Evolutionary conservation across 108 stramenopile species (phyloP).

Genomic region (Discostella stelligeroides): DNA sequence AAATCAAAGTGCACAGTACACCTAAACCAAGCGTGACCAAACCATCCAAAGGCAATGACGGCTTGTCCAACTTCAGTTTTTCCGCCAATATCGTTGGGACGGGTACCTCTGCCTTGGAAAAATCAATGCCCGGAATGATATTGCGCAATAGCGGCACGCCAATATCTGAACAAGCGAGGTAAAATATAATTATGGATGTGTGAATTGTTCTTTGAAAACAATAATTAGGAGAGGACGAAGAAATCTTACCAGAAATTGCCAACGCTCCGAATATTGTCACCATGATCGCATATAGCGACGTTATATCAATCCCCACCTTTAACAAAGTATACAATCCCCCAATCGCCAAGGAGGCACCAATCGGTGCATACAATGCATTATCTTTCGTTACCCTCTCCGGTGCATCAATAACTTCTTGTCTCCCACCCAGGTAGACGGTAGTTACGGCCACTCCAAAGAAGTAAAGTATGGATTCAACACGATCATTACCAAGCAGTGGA

Average conservation of each 20-base stretch:
- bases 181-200: too few relatives aligned
- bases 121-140: slow-evolving; percentile 29
- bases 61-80: slow-evolving; percentile 24
- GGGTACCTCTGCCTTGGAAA: slow-evolving; percentile 18
- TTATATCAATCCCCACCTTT: slow-evolving; percentile 41
- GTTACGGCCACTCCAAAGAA: slow-evolving; percentile 39
- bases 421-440: slow-evolving; percentile 37
- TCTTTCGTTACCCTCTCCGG: slow-evolving; percentile 41
- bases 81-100: slow-evolving; percentile 32
- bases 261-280: slow-evolving; percentile 46
- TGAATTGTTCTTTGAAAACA: not conserved
- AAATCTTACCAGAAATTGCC: slow-evolving; percentile 26
- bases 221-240: not conserved
- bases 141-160: slow-evolving; percentile 43
- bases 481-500: slow-evolving; percentile 37
- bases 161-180: slow-evolving; percentile 8
- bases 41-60: slow-evolving; percentile 35
- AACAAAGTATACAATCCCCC: slow-evolving; percentile 40
- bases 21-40: slow-evolving; percentile 41
- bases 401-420: slow-evolving; percentile 41
- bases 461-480: slow-evolving; percentile 22
- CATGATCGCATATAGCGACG: slow-evolving; percentile 33
- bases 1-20: slow-evolving; percentile 40
- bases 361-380: slow-evolving; percentile 44
- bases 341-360: slow-evolving; percentile 43